phyloP scores from a whole-genome alignment of 1,284 basidiomycete species.

The Naganishia liquefaciens region DNA sequence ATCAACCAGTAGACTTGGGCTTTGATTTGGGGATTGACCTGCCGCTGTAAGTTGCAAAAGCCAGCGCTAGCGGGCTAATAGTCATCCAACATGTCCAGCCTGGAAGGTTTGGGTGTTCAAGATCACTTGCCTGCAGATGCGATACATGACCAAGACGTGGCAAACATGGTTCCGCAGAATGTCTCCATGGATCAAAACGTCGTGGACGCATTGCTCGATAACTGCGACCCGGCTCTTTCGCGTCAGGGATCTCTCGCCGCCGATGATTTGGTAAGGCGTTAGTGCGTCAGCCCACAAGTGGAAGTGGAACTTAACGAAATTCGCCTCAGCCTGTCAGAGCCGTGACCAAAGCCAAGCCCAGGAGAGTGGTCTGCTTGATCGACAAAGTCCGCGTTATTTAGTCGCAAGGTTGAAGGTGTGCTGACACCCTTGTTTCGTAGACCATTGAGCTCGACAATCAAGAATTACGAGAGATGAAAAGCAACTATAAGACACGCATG shows the following conservation, averaged over 20 bases:
- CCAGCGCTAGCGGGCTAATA: background rate
- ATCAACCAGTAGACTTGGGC: constrained; percentile 29
- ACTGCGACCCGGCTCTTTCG: no score
- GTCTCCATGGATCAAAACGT: no score
- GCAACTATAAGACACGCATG: constrained; percentile 26
- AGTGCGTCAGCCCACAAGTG: background rate
- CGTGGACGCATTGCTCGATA: no score
- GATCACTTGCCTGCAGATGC: no score
- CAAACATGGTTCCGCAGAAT: no score
- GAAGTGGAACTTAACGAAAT: no score
- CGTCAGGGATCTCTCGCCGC: no score
- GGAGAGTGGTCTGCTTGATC: constrained; percentile 2
- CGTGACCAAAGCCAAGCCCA: background rate
- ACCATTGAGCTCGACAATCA: constrained; percentile 17
- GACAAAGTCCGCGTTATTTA: constrained; percentile 8
- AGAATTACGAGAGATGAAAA: constrained; percentile 18
- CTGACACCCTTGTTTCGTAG: background rate
- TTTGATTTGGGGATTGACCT: constrained; percentile 28
- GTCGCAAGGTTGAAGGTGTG: background rate
- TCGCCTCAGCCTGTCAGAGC: background rate
- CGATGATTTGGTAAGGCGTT: background rate
- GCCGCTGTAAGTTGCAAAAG: constrained; percentile 9
- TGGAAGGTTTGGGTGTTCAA: no score
- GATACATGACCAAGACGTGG: no score
- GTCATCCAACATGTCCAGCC: no score